Base-by-base conservation (phyloP, 257 asterid genomes). In the Ballota nigra region DNA sequence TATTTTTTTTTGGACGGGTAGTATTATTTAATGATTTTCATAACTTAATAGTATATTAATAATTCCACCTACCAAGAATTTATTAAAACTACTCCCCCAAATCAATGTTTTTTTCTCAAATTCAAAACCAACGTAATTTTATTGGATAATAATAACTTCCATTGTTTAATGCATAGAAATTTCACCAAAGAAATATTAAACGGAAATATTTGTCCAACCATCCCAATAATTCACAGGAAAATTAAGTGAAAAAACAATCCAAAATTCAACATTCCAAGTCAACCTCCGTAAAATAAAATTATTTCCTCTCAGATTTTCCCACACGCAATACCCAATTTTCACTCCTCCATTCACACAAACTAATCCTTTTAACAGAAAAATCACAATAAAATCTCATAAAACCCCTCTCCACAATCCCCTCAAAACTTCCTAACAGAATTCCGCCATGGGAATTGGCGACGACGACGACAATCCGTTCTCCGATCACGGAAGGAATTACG, bases 251-350 rank as follows among this genome's bases (percentile, higher is more conserved):
- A 33, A 34, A 18, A 19, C 12, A n/a, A 18, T 28, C 47, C 22
- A 43, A 60, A 75, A 75, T 85, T 84, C 89, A 79, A 71, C 26
- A 41, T 78, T 86, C 85, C 68, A 63, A 69, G 73, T 84, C 80
- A 87, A 84, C 84, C 65, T 16, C 69, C 45, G 74, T 74, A 78
- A 69, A 73, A 64, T 61, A 15, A 18, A 10, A 69, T 4, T 6
- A 12, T 58, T 74, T 61, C 33, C 33, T 23, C 47, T n/a, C 11
- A 51, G 13, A 66, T 29, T 52, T 52, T 41, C 61, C 71, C 13
- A 68, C 70, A 84, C 80, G 75, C 57, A 63, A 73, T 23, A 65
- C 22, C 36, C 73, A 19, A 18, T 43, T 40, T 43, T 66, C 74
- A 51, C 12, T n/a, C n/a, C n/a, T n/a, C 13, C 34, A 10, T 28